These are phyloP conservation scores for Candida sojae DNA, from an alignment of 1,139 yeast species.

Conservation along the genomic window DNA sequence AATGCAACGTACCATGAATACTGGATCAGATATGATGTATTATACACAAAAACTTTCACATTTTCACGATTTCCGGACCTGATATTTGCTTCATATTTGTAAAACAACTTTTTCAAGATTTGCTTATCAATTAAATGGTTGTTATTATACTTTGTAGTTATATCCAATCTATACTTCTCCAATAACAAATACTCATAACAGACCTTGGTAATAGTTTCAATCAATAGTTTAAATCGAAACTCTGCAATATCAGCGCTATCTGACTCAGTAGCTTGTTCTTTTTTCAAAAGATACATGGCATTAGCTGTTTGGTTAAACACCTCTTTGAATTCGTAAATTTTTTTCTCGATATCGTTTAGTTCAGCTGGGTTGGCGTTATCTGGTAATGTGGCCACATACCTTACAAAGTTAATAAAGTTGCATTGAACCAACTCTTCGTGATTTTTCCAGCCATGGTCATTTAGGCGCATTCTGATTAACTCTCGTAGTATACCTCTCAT, in stretches of 20 bases:
- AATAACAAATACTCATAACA: constrained; percentile 43
- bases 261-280: constrained; percentile 34
- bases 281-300: constrained; percentile 27
- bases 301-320: constrained; percentile 28
- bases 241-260: constrained; percentile 18
- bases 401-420: constrained; percentile 40
- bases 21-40: constrained; percentile 36
- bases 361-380: constrained; percentile 15
- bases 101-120: constrained; percentile 24
- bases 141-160: constrained; percentile 34
- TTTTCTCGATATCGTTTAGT: constrained; percentile 23
- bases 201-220: constrained; percentile 37
- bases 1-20: constrained; percentile 43
- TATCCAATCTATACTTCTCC: constrained; percentile 44
- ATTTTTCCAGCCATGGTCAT: constrained; percentile 14
- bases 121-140: constrained; percentile 34
- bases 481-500: constrained; percentile 31
- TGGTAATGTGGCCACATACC: constrained; percentile 39
- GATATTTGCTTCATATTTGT: constrained; percentile 19
- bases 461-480: constrained; percentile 19
- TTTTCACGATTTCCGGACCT: constrained; percentile 16
- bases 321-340: constrained; percentile 32
- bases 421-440: constrained; percentile 43
- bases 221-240: constrained; percentile 17
- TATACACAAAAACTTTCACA: constrained; percentile 37